Base-by-base conservation (phyloP, 2,329 filamentous ascomycete species). In the Ophiostoma ips region DNA sequence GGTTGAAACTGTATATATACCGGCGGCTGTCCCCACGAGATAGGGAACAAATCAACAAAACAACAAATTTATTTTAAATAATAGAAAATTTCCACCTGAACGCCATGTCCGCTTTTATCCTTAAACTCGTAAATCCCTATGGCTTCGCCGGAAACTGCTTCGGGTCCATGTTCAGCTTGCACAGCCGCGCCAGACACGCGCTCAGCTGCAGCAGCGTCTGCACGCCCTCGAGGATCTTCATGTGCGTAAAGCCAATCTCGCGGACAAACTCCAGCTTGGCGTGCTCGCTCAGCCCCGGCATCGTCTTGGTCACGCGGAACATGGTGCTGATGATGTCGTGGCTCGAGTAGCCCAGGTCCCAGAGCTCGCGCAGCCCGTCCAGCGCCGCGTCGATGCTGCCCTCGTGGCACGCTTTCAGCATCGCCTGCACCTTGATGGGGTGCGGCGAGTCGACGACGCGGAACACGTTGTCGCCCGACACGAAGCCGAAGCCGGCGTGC, bases 311-410 rank as follows among this genome's bases (percentile, higher is more conserved):
- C 53, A 98, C 92, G 61, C 84, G 83, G 73, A 98, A 96, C 92
- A 98, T 98, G 54, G 90, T 98, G 68, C 85, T 94, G 66, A 98
- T 94, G 59, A 98, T 95, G 65, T 98, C 92, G 69, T 98, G 90
- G 59, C 87, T 94, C n/a, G 87, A 95, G 69, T 98, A 98, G 13
- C 92, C 92, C 53, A 96, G 70, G 53, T 84, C 80, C 90, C 92
- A 98, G 38, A 98, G 73, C 69, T 96, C 92, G 58, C 87, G 85
- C 56, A 98, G 68, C 4, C 77, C 80, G 58, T 94, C 87, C 52
- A 98, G 70, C 1, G 92, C 92, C 52, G 81, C 80, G 64, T 95
- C 89, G 19, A 98, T 77, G 58, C 90, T 88, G 49, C 85, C 84
- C 64, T 96, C 89, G 67, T 92, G 87, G 68, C 92, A 96, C 1